Base-by-base conservation (phyloP, 768 basidiomycete genomes). In the Rhodotorula taiwanensis region DNA sequence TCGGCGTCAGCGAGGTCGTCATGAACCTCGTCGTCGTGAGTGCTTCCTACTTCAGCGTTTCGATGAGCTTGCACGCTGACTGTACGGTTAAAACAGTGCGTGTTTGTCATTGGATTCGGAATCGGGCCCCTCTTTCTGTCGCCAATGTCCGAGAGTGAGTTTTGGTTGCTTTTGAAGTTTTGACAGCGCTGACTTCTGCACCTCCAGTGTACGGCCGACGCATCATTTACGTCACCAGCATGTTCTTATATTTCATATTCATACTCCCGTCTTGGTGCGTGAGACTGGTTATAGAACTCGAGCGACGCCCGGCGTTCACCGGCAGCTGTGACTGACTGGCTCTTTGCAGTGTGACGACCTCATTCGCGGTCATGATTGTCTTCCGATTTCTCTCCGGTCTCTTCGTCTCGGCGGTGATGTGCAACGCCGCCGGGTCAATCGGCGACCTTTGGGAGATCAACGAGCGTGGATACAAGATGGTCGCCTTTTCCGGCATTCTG, bases 71-170 rank as follows among this genome's bases (percentile, higher is more conserved):
- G 27, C 30, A 64, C 54, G 20, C 36, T 52, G 20, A 31, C 41
- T 16, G 53, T 64, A n/a, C n/a, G n/a, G n/a, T n/a, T n/a, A 39
- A 39, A 39, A 39, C 36, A 39, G n/a, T 55, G 48, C 9, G 50
- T 69, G 31, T 70, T 68, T 25, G 66, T 72, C 36, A 36, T 64
- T 30, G 71, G 71, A 11, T 74, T 74, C 54, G 74, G 73, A 25
- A 34, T 76, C n/a, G 76, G 76, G 15, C 75, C 75, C 0, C 58
- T 77, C 4, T 16, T 75, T n/a, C 73, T 74, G 43, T 71, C 76
- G 1, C 76, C 76, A 0, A 55, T 70, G 4, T 60, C 58, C 0
- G 64, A 66, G 27, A 49, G 56, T 58, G 20, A 4, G 62, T 48
- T 8, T 13, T 1, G 28, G 21, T 23, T 11, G 28, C 25, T 3